A percentile compares a stretch with the other conserved stretches of the same genome.
phyloP scores from a whole-genome alignment of 1,284 basidiomycete species.

The Puccinia hordei region DNA sequence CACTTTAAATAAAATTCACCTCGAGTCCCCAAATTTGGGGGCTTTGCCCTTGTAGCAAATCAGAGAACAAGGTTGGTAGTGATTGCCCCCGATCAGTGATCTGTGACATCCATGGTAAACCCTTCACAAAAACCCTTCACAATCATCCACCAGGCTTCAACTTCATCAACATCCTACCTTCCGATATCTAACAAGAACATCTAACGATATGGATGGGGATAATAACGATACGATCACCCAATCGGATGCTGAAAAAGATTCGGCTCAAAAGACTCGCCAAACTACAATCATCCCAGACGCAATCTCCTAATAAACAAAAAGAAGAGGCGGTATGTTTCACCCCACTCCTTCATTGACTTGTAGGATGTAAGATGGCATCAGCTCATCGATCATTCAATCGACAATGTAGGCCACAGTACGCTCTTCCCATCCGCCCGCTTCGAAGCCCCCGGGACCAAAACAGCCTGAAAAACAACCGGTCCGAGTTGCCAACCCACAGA shows the following conservation, averaged over 20 bases:
- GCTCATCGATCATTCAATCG: background rate
- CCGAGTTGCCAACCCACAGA: background rate
- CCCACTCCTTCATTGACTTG: background rate
- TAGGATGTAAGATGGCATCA: too few relatives aligned
- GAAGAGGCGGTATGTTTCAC: background rate
- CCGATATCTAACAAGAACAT: background rate
- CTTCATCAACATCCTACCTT: too few relatives aligned
- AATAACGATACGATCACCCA: slow-evolving; percentile 8
- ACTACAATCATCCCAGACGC: slow-evolving; percentile 18
- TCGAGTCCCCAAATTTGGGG: too few relatives aligned
- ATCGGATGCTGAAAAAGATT: slow-evolving; percentile 37
- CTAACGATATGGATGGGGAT: background rate
- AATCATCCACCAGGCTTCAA: background rate
- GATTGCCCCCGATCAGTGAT: background rate
- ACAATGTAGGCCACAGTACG: background rate
- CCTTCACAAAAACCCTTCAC: background rate
- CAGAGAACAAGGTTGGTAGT: too few relatives aligned
- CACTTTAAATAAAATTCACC: too few relatives aligned
- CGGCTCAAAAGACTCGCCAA: slow-evolving; percentile 47
- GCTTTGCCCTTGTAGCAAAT: too few relatives aligned
- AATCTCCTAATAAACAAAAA: slow-evolving; percentile 5
- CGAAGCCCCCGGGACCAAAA: background rate
- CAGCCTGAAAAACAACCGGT: background rate
- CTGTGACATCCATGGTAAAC: slow-evolving; percentile 5
- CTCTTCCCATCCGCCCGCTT: background rate